A percentile compares a stretch with the other conserved stretches of the same genome.
Conservation (phyloP, 176 grass and related monocot species). For the Puccinellia tenuiflora region DNA sequence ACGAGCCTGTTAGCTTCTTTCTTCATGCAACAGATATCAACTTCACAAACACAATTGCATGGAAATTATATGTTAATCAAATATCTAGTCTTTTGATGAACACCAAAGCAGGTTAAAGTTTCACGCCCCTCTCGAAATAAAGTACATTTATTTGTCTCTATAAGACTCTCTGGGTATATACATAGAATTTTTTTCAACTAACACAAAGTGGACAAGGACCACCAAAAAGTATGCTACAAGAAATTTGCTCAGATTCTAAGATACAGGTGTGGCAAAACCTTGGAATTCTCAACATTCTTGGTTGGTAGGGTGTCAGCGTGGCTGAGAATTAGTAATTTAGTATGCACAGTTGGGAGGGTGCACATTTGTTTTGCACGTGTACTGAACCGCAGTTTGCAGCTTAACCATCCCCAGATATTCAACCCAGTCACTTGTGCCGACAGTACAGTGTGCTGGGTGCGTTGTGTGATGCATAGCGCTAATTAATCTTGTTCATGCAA, state of each 20-base stretch:
- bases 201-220: background rate
- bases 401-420: background rate
- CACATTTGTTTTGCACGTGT: background rate
- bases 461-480: background rate
- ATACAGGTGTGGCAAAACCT: slow-evolving; percentile 23
- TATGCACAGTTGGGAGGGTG: slow-evolving; percentile 25
- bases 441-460: background rate
- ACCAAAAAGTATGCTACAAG: slow-evolving; percentile 18
- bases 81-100: background rate
- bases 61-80: background rate
- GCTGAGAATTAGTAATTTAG: background rate
- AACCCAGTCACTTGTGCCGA: background rate
- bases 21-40: background rate
- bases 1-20: background rate
- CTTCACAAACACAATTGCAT: background rate
- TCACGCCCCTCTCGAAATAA: no score
- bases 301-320: slow-evolving; percentile 47
- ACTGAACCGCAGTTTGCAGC: background rate
- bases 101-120: background rate
- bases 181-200: no score
- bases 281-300: slow-evolving; percentile 18
- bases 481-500: background rate
- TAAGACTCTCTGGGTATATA: no score
- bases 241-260: slow-evolving; percentile 49
- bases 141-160: no score